Base-by-base conservation (phyloP, 2,329 filamentous ascomycete genomes). In the Cladophialophora psammophila region DNA sequence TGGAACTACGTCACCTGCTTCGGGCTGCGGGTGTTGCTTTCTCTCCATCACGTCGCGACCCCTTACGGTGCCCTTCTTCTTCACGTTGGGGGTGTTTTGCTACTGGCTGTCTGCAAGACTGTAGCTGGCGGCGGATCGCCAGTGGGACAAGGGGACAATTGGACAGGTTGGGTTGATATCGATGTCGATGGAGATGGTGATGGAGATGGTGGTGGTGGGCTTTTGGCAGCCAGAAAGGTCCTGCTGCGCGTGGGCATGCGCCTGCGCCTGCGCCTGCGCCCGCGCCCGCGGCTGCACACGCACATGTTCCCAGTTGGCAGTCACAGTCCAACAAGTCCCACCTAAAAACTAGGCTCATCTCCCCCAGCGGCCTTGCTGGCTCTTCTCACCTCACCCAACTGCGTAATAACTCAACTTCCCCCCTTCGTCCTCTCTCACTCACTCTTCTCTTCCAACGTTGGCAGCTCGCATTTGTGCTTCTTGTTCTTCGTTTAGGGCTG, bases 1-100 rank as follows among this genome's bases (percentile, higher is more conserved):
- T 52, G 59, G 34, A 58, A 48, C 58, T 60, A 66, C 64, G 62
- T 64, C 62, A 64, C 62, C n/a, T 54, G 60, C 35, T 18, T 45
- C n/a, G 6, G 6, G n/a, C n/a, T 20, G 42, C n/a, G 18, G 42
- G n/a, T 48, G 6, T 1, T 48, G 4, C n/a, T 20, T 50, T 9
- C 36, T 38, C 5, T 42, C 40, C 40, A n/a, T 42, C 40, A 42
- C 40, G 10, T 42, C 40, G 40, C 5, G 40, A n/a, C 4, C 13
- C 26, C 26, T 26, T 26, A 2, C 26, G 26, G 26, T 26, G 26
- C 26, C 2, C 26, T 26, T 26, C 26, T 20, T 50, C 45, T 48
- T 18, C 18, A n/a, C 10, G 12, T 40, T 12, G 9, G n/a, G n/a
- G n/a, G 38, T 12, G 38, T 40, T 26, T 26, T 26, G 38, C 15